Evolutionary conservation across 2,329 filamentous ascomycete species (phyloP).

Genomic region (Xylariaceae sp.): DNA sequence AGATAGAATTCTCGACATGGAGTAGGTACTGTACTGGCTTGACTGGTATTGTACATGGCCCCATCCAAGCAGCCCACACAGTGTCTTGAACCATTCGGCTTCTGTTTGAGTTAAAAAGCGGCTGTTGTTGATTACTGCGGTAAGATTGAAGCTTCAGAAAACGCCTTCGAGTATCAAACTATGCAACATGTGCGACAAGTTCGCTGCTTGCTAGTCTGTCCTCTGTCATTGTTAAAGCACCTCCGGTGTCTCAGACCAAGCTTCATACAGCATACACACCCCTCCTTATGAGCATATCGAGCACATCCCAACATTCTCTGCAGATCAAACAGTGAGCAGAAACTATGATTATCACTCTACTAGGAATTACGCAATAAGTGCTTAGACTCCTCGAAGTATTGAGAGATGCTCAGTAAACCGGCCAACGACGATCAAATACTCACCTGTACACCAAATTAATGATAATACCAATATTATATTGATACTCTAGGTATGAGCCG

Average conservation of each 20-base stretch:
- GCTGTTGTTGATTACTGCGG: no score
- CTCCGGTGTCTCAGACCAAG: constrained; percentile 18
- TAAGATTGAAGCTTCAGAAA: background rate
- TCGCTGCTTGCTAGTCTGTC: background rate
- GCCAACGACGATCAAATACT: background rate
- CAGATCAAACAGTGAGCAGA: constrained; percentile 20
- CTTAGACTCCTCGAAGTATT: background rate
- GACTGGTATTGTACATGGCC: no score
- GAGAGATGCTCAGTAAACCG: background rate
- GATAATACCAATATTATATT: background rate
- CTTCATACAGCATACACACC: constrained; percentile 16
- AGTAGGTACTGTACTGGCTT: background rate
- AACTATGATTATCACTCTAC: background rate
- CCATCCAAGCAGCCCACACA: constrained; percentile 21
- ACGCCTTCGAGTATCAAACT: background rate
- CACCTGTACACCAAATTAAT: background rate
- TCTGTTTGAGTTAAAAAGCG: background rate
- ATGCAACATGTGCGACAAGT: background rate
- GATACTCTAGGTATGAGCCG: constrained; percentile 9
- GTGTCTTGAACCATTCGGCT: background rate
- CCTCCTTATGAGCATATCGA: background rate
- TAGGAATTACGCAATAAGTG: background rate
- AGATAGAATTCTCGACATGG: background rate
- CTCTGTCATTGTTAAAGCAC: background rate
- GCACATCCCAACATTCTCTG: constrained; percentile 4